Base-by-base conservation (phyloP, 2,329 filamentous ascomycete species). In the Ascochyta fabae region DNA sequence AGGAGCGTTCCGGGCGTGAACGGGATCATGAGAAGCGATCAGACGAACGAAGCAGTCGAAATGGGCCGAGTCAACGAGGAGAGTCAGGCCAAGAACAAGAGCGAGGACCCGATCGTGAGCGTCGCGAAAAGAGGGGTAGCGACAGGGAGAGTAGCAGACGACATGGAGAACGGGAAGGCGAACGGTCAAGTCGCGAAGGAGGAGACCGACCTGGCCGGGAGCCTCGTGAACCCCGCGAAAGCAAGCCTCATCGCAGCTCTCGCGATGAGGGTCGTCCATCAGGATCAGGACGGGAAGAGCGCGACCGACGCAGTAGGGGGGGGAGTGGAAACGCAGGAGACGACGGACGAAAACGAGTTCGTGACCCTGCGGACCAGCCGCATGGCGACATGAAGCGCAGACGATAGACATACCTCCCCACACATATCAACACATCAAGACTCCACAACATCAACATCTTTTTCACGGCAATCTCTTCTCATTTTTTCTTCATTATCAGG, bases 1-100 rank as follows among this genome's bases (percentile, higher is more conserved):
- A 64, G 27, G 68, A 70, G 50, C 65, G 68, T 13, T 67, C 69
- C 34, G 62, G 65, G 13, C 64, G 62, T n/a, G 65, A 68, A 34
- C 55, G 62, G 23, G 61, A 59, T 35, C 63, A 64, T 22, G 70
- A 73, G 12, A 59, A 68, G 45, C 66, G 62, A 26, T 56, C 61
- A 1, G 71, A 73, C 0, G 71, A 73, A 26, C 57, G 69, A 52
- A 66, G 53, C 31, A 61, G 46, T 24, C 64, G 70, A 15, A 70
- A 61, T 38, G 60, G 57, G 10, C 55, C 60, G 1, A 58, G 44
- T 22, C 54, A 57, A 36, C 58, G 22, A 58, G 65, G 46, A 54
- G 66, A 56, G 42, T 44, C 56, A 23, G 58, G 51, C 12, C 65
- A 65, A 41, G 67, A 66, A 33, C 62, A 61, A 41, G 71, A 72